Evolutionary conservation across 805 yeast species (phyloP).

Genomic region (Myxozyma vanderwaltii): DNA sequence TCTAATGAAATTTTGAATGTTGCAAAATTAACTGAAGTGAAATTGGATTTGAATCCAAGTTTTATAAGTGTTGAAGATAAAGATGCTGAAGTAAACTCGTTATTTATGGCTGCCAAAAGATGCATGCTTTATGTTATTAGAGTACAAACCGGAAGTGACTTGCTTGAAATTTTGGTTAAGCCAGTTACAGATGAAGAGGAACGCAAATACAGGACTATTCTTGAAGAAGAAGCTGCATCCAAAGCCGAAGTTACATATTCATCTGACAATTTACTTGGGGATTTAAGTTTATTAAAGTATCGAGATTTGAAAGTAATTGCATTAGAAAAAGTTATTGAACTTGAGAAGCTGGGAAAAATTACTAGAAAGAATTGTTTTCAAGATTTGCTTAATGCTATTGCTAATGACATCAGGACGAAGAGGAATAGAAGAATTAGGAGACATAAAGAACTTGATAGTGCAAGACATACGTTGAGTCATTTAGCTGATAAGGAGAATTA

Average conservation of each 20-base stretch:
- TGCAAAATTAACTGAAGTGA: constrained; percentile 55
- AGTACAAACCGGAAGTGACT: constrained; percentile 69
- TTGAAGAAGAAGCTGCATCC: constrained; percentile 49
- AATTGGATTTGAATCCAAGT: constrained; percentile 61
- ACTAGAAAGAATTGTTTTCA: constrained; percentile 75
- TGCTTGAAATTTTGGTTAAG: constrained; percentile 67
- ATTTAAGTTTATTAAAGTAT: constrained; percentile 47
- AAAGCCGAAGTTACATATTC: constrained; percentile 35
- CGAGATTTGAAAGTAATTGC: constrained; percentile 77
- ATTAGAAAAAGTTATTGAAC: constrained; percentile 69
- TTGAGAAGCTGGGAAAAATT: constrained; percentile 68
- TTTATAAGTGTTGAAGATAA: constrained; percentile 48
- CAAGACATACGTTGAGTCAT: constrained; percentile 49
- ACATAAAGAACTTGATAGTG: constrained; percentile 49
- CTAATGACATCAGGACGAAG: constrained; percentile 69
- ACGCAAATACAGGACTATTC: constrained; percentile 56
- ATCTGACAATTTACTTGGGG: constrained; percentile 27
- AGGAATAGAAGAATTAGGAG: constrained; percentile 54
- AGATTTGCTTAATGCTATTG: constrained; percentile 76
- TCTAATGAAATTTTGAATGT: constrained; percentile 53
- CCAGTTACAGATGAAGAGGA: constrained; percentile 75
- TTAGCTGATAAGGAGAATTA: constrained; percentile 51
- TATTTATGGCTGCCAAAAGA: constrained; percentile 77
- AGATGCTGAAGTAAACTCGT: constrained; percentile 59
- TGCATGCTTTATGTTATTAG: constrained; percentile 79